These are phyloP conservation scores for Xerophyta viscosa DNA, from an alignment of 106 monocot genomes.

Conservation along the genomic window DNA sequence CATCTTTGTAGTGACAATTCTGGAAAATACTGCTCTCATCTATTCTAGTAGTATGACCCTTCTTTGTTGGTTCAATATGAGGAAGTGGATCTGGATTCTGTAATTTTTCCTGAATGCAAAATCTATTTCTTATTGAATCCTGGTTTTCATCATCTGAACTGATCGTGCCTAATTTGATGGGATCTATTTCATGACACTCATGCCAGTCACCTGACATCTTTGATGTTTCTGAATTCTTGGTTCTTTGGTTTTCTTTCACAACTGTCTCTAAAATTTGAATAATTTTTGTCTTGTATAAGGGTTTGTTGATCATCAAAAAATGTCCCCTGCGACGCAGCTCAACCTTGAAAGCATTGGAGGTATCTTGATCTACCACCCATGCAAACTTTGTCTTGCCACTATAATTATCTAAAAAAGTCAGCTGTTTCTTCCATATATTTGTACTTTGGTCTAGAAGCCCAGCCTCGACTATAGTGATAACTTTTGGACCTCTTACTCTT, in stretches of 20 bases:
- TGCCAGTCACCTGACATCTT: conserved; percentile 10
- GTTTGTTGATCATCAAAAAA: conserved; percentile 36
- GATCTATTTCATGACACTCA: conserved; percentile 38
- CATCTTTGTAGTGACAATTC: neutral
- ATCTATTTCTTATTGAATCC: neutral
- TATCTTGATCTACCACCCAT: conserved; percentile 41
- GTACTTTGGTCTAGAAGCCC: conserved; percentile 35
- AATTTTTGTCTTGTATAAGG: conserved; percentile 47
- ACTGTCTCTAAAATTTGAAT: conserved; percentile 28
- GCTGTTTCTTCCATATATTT: conserved; percentile 47
- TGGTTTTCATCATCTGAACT: conserved; percentile 29
- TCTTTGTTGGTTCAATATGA: conserved; percentile 10
- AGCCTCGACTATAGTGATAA: conserved; percentile 34
- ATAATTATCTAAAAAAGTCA: conserved; percentile 33
- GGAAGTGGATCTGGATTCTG: neutral
- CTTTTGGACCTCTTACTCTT: conserved; percentile 5
- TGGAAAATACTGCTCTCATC: neutral
- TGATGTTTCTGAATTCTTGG: conserved; percentile 1
- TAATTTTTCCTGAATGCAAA: conserved; percentile 3
- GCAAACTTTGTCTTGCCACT: conserved; percentile 32
- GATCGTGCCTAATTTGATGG: conserved; percentile 20
- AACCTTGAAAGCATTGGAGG: conserved; percentile 30
- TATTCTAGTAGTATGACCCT: conserved; percentile 1
- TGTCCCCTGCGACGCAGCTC: conserved; percentile 27
- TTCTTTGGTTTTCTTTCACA: conserved; percentile 4